phyloP scores from a whole-genome alignment of 1,284 basidiomycete genomes.

The Cutaneotrichosporon sp. region DNA sequence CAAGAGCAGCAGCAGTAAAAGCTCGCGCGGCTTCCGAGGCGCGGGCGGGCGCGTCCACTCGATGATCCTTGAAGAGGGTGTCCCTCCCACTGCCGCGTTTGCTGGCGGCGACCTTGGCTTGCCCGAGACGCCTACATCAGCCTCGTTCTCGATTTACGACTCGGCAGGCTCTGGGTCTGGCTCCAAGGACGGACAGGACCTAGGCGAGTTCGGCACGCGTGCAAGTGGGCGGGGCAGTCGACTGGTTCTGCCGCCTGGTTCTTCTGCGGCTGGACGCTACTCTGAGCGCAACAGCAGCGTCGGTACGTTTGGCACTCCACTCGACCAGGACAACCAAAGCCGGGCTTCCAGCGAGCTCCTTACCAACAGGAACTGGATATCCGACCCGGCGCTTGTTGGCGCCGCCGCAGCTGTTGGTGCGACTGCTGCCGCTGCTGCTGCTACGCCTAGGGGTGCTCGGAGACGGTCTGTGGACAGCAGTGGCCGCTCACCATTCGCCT shows the following conservation, averaged over 20 bases:
- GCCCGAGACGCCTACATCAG: slow-evolving; percentile 6
- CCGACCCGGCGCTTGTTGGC: not conserved
- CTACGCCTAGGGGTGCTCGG: not conserved
- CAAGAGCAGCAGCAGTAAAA: slow-evolving; percentile 17
- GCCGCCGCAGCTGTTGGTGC: not conserved
- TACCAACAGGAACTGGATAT: not conserved
- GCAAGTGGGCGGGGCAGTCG: not conserved
- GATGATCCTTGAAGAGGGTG: slow-evolving; percentile 21
- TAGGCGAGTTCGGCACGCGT: slow-evolving; percentile 22
- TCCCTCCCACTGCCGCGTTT: not conserved
- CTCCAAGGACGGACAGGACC: not conserved
- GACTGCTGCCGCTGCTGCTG: not conserved
- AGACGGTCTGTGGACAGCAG: not conserved
- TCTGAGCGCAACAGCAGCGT: slow-evolving; percentile 21
- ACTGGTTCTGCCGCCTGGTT: not conserved
- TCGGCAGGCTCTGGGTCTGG: slow-evolving; percentile 17
- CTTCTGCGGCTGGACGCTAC: not conserved
- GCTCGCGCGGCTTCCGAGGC: slow-evolving; percentile 14
- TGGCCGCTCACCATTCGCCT: not conserved
- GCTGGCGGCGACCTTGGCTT: slow-evolving; percentile 4
- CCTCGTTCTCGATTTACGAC: slow-evolving; percentile 17
- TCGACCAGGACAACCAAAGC: slow-evolving; percentile 5
- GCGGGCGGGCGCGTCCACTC: slow-evolving; percentile 12
- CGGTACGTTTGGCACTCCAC: slow-evolving; percentile 21
- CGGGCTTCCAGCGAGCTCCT: not conserved